These are phyloP conservation scores for Meira miltonrushii DNA, from an alignment of 1,284 basidiomycete species.

Conservation along the genomic window DNA sequence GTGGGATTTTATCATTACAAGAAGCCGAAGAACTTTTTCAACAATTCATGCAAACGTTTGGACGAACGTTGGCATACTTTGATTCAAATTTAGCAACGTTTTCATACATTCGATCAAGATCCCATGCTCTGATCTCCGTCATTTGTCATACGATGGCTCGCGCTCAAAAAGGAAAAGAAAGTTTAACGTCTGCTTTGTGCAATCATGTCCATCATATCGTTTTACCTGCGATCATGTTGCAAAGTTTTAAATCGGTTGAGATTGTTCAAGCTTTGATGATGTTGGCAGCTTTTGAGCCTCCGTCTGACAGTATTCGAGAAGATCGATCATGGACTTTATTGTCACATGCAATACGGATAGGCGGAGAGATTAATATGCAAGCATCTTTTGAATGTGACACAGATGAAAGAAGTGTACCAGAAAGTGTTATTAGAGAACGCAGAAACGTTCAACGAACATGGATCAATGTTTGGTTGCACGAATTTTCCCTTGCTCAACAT, in stretches of 20 bases:
- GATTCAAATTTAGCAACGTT: conserved; percentile 24
- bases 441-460: conserved; percentile 16
- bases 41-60: conserved; percentile 23
- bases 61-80: conserved; percentile 24
- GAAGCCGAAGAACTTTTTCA: conserved; percentile 20
- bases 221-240: conserved; percentile 23
- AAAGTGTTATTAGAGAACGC: conserved; percentile 12
- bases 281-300: conserved; percentile 25
- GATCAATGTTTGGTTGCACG: conserved; percentile 32
- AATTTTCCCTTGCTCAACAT: conserved; percentile 24
- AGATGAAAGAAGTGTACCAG: background rate
- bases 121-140: conserved; percentile 23
- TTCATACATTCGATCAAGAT: conserved; percentile 22
- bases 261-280: conserved; percentile 26
- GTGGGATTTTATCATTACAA: background rate
- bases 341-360: conserved; percentile 23
- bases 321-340: conserved; percentile 17
- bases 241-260: conserved; percentile 27
- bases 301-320: conserved; percentile 21
- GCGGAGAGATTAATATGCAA: conserved; percentile 26
- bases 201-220: conserved; percentile 22
- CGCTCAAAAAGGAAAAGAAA: conserved; percentile 12
- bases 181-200: background rate
- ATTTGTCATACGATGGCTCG: conserved; percentile 26
- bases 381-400: conserved; percentile 11